Conservation (phyloP, 2,329 filamentous ascomycete genomes). For the Cladophialophora exuberans region DNA sequence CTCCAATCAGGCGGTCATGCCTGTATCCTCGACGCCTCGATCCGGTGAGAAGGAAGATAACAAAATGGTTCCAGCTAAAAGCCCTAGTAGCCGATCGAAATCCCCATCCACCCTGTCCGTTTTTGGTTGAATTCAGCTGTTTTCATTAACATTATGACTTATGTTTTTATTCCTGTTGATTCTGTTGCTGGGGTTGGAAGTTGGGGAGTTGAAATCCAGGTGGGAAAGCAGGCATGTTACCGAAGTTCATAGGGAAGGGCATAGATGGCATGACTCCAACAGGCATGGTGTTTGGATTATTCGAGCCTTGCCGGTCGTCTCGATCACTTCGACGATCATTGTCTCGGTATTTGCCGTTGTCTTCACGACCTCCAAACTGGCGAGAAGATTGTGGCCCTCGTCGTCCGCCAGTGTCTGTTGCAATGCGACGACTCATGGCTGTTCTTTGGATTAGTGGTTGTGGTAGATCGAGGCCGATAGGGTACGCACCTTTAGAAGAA, state of each 20-base stretch:
- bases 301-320: constrained; percentile 26
- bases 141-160: neutral
- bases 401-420: constrained; percentile 54
- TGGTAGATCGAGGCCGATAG: neutral
- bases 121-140: neutral
- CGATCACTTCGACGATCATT: constrained; percentile 38
- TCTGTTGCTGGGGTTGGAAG: constrained; percentile 29
- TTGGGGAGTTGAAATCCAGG: constrained; percentile 47
- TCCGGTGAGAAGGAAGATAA: too few relatives aligned
- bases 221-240: constrained; percentile 53
- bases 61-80: too few relatives aligned
- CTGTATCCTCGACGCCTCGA: too few relatives aligned
- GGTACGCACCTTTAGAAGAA: constrained; percentile 74
- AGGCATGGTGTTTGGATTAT: constrained; percentile 25
- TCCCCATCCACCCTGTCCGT: neutral
- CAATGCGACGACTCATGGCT: constrained; percentile 57
- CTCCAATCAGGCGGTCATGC: too few relatives aligned
- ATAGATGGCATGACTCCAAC: constrained; percentile 36
- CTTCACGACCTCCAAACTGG: constrained; percentile 38
- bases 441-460: constrained; percentile 29
- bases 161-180: constrained; percentile 23
- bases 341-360: constrained; percentile 40
- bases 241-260: constrained; percentile 30
- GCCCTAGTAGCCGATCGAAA: too few relatives aligned
- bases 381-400: constrained; percentile 52